Conservation (phyloP, 768 basidiomycete species). For the Pluteus cervinus region DNA sequence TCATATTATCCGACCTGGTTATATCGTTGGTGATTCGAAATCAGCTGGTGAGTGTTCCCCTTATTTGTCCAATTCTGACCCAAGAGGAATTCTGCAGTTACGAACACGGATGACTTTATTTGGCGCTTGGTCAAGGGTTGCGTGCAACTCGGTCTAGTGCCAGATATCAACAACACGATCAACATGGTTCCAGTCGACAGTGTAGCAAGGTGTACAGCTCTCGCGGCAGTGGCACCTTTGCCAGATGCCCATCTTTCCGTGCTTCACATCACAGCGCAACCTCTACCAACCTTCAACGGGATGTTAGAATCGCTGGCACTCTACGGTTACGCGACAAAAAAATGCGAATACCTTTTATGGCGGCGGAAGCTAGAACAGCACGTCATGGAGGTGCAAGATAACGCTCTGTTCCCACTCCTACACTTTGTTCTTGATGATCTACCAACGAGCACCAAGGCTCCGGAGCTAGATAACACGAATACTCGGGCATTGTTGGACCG, state of each 20-base stretch:
- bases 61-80: neutral
- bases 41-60: slow-evolving; percentile 61
- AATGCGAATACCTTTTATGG: slow-evolving; percentile 91
- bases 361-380: slow-evolving; percentile 89
- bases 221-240: slow-evolving; percentile 63
- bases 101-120: slow-evolving; percentile 98
- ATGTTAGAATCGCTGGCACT: slow-evolving; percentile 65
- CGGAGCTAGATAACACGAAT: slow-evolving; percentile 84
- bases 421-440: slow-evolving; percentile 98
- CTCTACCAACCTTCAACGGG: slow-evolving; percentile 84
- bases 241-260: slow-evolving; percentile 46
- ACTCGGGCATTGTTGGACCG: slow-evolving; percentile 57
- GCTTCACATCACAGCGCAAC: slow-evolving; percentile 80
- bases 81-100: slow-evolving; percentile 46
- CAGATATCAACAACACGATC: slow-evolving; percentile 96
- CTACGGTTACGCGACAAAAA: slow-evolving; percentile 76
- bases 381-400: slow-evolving; percentile 91
- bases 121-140: slow-evolving; percentile 99
- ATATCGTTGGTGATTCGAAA: slow-evolving; percentile 89
- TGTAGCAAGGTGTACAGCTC: slow-evolving; percentile 76
- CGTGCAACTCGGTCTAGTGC: slow-evolving; percentile 91
- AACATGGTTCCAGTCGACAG: slow-evolving; percentile 99
- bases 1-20: slow-evolving; percentile 88
- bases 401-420: slow-evolving; percentile 93
- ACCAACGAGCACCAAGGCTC: slow-evolving; percentile 92